Evolutionary conservation across 2,329 filamentous ascomycete species (phyloP).

Genomic region (Fusarium nygamai): DNA sequence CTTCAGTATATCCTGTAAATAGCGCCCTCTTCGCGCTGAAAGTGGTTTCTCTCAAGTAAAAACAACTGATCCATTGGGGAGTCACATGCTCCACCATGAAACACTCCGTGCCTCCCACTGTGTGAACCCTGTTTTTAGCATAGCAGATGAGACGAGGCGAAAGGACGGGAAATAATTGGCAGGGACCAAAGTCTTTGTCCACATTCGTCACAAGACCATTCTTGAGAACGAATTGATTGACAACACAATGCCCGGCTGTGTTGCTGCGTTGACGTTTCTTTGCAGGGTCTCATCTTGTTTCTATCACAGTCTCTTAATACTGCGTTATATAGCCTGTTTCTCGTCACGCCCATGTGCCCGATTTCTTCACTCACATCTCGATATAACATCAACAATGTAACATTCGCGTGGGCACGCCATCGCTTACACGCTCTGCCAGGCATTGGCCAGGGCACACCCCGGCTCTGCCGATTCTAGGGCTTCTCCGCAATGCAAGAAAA

Average conservation of each 20-base stretch:
- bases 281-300: background rate
- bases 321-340: background rate
- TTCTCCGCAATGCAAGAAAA: constrained; percentile 33
- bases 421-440: constrained; percentile 29
- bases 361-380: background rate
- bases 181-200: constrained; percentile 29
- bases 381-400: constrained; percentile 14
- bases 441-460: constrained; percentile 35
- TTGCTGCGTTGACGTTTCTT: constrained; percentile 5
- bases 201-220: constrained; percentile 34
- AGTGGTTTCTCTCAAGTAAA: constrained; percentile 20
- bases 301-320: background rate
- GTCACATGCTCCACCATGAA: constrained; percentile 34
- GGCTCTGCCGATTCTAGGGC: constrained; percentile 30
- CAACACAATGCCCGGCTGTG: background rate
- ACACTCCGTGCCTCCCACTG: constrained; percentile 34
- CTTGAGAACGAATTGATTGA: constrained; percentile 1
- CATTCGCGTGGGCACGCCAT: constrained; percentile 35
- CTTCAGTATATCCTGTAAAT: background rate
- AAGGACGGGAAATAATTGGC: constrained; percentile 27
- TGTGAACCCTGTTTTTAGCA: constrained; percentile 32
- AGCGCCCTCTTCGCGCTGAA: background rate
- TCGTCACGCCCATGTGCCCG: background rate
- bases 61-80: constrained; percentile 12
- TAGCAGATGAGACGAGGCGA: constrained; percentile 17